Conservation (phyloP, 2,329 filamentous ascomycete genomes). For the Plenodomus tracheiphilus region DNA sequence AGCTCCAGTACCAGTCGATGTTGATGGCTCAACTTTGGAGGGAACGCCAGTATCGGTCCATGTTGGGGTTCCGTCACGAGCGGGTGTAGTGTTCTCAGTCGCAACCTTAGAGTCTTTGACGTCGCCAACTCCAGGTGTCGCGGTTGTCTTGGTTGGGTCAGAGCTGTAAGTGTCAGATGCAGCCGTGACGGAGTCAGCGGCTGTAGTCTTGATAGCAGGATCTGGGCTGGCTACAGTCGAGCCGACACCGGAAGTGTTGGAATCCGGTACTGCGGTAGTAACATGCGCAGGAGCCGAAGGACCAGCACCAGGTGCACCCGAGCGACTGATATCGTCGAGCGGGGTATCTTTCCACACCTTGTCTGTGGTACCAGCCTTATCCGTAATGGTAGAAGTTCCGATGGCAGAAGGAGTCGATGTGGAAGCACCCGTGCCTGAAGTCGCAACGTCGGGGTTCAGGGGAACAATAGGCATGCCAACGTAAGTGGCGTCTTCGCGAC, state of each 20-base stretch:
- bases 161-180: constrained; percentile 9
- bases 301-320: constrained; percentile 25
- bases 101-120: constrained; percentile 16
- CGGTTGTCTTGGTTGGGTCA: constrained; percentile 16
- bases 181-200: constrained; percentile 14
- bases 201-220: constrained; percentile 15
- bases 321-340: constrained; percentile 28
- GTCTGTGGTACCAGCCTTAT: constrained; percentile 26
- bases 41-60: constrained; percentile 59
- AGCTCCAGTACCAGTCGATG: constrained; percentile 69
- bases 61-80: constrained; percentile 41
- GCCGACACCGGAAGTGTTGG: not conserved
- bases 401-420: constrained; percentile 22
- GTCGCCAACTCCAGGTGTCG: constrained; percentile 18
- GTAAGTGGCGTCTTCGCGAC: constrained; percentile 16
- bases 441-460: constrained; percentile 22
- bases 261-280: constrained; percentile 7
- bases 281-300: constrained; percentile 17
- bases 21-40: constrained; percentile 57
- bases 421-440: constrained; percentile 20
- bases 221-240: constrained; percentile 8
- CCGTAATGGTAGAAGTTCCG: constrained; percentile 34
- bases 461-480: constrained; percentile 20
- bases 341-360: constrained; percentile 35
- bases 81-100: constrained; percentile 18